Conservation (phyloP, 768 basidiomycete species). For the Rhizopogon vesiculosus region DNA sequence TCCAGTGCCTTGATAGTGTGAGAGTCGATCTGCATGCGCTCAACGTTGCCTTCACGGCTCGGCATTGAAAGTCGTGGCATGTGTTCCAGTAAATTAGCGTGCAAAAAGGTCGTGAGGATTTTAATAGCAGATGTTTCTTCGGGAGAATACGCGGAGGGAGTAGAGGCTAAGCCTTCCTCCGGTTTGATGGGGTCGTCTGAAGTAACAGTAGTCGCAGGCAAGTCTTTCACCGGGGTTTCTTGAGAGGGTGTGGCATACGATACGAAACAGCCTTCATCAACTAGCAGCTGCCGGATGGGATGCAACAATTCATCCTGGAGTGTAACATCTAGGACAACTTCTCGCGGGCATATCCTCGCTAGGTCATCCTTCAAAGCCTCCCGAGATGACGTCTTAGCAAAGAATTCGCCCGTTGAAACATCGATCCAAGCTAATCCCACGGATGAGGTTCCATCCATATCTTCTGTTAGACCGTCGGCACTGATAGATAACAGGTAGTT, state of each 20-base stretch:
- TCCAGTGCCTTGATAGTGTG: slow-evolving; percentile 89
- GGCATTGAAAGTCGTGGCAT: slow-evolving; percentile 65
- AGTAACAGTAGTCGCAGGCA: background rate
- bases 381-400: slow-evolving; percentile 55
- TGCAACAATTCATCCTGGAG: slow-evolving; percentile 34
- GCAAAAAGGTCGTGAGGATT: slow-evolving; percentile 62
- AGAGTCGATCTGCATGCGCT: slow-evolving; percentile 85
- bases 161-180: slow-evolving; percentile 1
- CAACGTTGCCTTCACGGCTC: slow-evolving; percentile 45
- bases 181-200: slow-evolving; percentile 18
- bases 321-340: slow-evolving; percentile 63
- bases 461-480: slow-evolving; percentile 6
- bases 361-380: slow-evolving; percentile 75
- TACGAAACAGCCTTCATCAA: slow-evolving; percentile 50
- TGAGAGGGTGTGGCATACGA: slow-evolving; percentile 36
- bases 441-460: slow-evolving; percentile 5
- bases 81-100: slow-evolving; percentile 66
- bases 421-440: slow-evolving; percentile 93
- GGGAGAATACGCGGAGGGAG: slow-evolving; percentile 20
- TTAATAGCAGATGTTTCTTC: slow-evolving; percentile 54
- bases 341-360: slow-evolving; percentile 73
- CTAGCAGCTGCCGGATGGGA: slow-evolving; percentile 44
- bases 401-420: slow-evolving; percentile 92
- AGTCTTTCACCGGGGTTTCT: background rate
- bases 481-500: slow-evolving; percentile 81